phyloP scores from a whole-genome alignment of 2,329 filamentous ascomycete genomes.

The Fusarium penzigii region DNA sequence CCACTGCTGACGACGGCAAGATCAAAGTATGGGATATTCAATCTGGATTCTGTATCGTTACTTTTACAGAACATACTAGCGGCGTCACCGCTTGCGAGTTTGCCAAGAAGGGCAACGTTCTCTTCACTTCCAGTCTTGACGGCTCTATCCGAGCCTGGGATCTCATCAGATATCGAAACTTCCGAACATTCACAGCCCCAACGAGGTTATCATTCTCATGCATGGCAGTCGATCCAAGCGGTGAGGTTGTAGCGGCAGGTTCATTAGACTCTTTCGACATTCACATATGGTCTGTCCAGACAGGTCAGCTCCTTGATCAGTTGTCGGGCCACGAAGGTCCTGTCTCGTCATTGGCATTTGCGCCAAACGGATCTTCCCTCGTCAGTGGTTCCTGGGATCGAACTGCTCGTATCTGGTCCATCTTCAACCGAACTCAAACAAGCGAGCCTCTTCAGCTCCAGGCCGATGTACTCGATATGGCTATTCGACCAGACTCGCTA shows the following conservation, averaged over 20 bases:
- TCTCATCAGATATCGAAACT: constrained; percentile 92
- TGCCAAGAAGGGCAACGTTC: constrained; percentile 89
- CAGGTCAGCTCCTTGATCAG: constrained; percentile 88
- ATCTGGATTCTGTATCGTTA: constrained; percentile 96
- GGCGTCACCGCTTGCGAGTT: constrained; percentile 95
- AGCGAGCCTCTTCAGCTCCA: constrained; percentile 92
- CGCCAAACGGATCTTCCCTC: constrained; percentile 79
- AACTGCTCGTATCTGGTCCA: constrained; percentile 93
- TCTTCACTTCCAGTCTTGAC: constrained; percentile 94
- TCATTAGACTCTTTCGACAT: constrained; percentile 96
- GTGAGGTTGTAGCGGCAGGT: constrained; percentile 92
- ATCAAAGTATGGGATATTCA: constrained; percentile 98
- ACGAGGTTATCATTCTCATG: constrained; percentile 90
- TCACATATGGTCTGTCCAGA: constrained; percentile 98
- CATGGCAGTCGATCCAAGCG: constrained; percentile 93
- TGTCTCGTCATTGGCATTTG: constrained; percentile 84
- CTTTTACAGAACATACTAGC: constrained; percentile 94
- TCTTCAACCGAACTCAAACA: constrained; percentile 91
- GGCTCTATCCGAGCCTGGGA: constrained; percentile 96
- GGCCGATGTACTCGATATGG: constrained; percentile 84
- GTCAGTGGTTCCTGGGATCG: constrained; percentile 96
- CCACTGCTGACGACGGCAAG: constrained; percentile 93
- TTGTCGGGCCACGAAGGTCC: constrained; percentile 93
- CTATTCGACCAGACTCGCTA: constrained; percentile 84
- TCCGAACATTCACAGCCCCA: constrained; percentile 94